Percentiles rank a stretch among this genome's conserved stretches.
These are phyloP conservation scores for Blakeslea trispora DNA, from an alignment of 371 early-diverging fungal genomes.

Conservation along the genomic window DNA sequence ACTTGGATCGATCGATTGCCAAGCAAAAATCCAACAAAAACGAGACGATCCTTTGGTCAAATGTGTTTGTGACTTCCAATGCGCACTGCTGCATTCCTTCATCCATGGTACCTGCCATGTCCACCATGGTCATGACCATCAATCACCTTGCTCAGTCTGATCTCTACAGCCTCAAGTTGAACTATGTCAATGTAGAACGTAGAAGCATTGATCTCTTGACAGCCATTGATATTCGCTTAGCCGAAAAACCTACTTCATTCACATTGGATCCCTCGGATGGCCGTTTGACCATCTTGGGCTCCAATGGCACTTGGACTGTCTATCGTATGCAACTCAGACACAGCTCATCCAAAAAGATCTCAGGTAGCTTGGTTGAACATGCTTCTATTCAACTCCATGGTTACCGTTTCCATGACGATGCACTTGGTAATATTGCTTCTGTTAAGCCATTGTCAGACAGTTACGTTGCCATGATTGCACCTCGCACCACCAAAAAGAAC, in stretches of 20 bases:
- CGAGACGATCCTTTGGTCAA: constrained; percentile 49
- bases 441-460: constrained; percentile 49
- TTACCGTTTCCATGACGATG: constrained; percentile 27
- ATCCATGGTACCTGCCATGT: constrained; percentile 50
- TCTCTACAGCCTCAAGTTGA: constrained; percentile 33
- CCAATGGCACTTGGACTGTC: constrained; percentile 41
- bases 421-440: constrained; percentile 31
- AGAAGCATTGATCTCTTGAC: constrained; percentile 44
- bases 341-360: constrained; percentile 35
- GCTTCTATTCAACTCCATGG: constrained; percentile 31
- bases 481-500: constrained; percentile 40
- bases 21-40: constrained; percentile 28
- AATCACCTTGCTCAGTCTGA: constrained; percentile 22
- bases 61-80: constrained; percentile 47
- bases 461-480: constrained; percentile 58
- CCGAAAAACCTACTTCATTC: constrained; percentile 44
- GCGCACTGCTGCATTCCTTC: constrained; percentile 51
- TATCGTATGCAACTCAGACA: constrained; percentile 40
- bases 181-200: constrained; percentile 55
- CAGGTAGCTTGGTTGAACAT: constrained; percentile 28
- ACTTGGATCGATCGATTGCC: constrained; percentile 50
- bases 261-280: constrained; percentile 55
- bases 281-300: constrained; percentile 43
- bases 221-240: constrained; percentile 30
- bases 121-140: constrained; percentile 50